Evolutionary conservation across 73 alveolate genomes (phyloP), one percentile per base, ranked within the genome.

Genomic region (Paramecium bursaria): DNA sequence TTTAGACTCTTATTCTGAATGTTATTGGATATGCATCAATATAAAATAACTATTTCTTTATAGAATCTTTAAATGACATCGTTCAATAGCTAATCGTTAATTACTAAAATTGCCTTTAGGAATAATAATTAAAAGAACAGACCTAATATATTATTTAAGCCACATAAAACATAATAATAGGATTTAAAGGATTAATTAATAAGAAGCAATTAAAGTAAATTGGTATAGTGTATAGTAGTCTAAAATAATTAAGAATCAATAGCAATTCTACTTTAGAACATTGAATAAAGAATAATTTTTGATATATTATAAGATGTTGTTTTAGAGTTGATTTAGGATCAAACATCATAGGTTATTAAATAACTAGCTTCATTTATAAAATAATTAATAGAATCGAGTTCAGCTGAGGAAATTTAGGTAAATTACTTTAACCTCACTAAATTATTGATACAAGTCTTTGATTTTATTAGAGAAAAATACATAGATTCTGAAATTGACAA

Each of bases 121-220:
- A n/a, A n/a, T n/a, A n/a, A n/a, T n/a, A n/a, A n/a, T n/a, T n/a
- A n/a, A n/a, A n/a, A n/a, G n/a, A n/a, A n/a, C n/a, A n/a, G n/a
- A n/a, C n/a, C n/a, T n/a, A n/a, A n/a, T n/a, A n/a, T n/a, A n/a
- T n/a, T n/a, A n/a, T n/a, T n/a, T n/a, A n/a, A n/a, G n/a, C n/a
- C n/a, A n/a, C 53, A 2, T 19, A 19, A 30, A 26, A 42, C 11
- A 13, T 67, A 31, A 39, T 67, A 1, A 35, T 39, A 67, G 17
- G 42, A 35, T 67, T 67, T 13, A 67, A 67, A 67, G 82, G 82
- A 35, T 67, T 67, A 19, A 67, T 67, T 15, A 67, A 57, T 14
- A 67, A 42, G 44, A 39, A 67, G 21, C 82, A 67, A 39, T 33
- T 67, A 47, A 15, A 26, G 7, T 22, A 67, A 11, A 39, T 67